Evolutionary conservation across 306 rosid genomes (phyloP), one percentile per base, ranked within the genome.

Genomic region (Cucumis melo): DNA sequence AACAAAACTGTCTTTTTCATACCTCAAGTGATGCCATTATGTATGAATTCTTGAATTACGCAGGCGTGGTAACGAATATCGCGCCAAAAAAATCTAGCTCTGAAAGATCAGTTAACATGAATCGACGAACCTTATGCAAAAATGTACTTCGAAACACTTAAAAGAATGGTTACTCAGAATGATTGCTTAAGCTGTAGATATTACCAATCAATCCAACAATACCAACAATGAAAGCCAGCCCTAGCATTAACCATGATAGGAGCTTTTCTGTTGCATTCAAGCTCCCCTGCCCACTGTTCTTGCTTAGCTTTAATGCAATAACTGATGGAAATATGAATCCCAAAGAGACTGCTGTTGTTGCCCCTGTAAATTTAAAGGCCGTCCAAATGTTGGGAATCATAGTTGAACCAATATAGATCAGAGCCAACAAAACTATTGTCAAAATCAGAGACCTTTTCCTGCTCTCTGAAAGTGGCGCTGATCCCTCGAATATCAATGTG

Each of bases 311-410:
- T 42, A 94, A 82, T 7, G 97, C 89, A 80, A 94, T 32, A 57
- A 92, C 85, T 51, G 97, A 73, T 13, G 97, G 97, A 57, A 94
- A 92, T 75, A 92, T 92, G 74, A 94, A 94, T 23, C 99, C 99
- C 79, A 94, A 77, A 8, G 97, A 89, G 73, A 94, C 92, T 13
- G 97, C 97, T 3, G 97, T 84, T 4, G 99, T 94, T 77, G 97
- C 96, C 60, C 99, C 99, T 4, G 97, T 94, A 84, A 94, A 90
- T 74, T 94, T 94, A 73, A 94, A 94, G 77, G 99, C 97, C 10
- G 91, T 86, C 97, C 99, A 94, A 76, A 94, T 92, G 87, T 81
- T 94, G 38, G 99, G 97, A 83, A 94, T 79, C 97, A 92, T 87
- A 58, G 99, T 92, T 53, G 97, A 94, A 6, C 93, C 97, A 10